Conservation (phyloP, 73 alveolate genomes). For the Breviolum minutum region DNA sequence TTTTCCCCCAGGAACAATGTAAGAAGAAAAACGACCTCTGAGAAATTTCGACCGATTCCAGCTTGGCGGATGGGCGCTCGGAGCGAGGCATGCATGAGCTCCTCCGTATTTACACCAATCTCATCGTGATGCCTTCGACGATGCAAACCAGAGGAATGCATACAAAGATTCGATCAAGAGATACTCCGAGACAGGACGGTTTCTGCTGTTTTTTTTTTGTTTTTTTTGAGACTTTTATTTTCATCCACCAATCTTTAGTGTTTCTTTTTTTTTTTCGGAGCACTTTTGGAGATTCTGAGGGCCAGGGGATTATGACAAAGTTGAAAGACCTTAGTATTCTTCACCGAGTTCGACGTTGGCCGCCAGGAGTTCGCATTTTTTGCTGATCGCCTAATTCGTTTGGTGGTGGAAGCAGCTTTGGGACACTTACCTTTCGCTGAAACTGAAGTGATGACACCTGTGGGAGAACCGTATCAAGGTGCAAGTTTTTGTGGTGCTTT, state of each 20-base stretch:
- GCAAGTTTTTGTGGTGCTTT: not conserved
- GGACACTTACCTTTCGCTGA: slow-evolving; percentile 52
- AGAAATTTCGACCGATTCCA: no score
- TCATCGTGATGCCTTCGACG: slow-evolving; percentile 5
- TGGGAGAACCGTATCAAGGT: not conserved
- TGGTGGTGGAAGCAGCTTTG: slow-evolving; percentile 39
- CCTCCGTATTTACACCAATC: not conserved
- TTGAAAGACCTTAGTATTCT: not conserved
- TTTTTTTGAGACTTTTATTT: no score
- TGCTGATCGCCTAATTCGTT: slow-evolving; percentile 71
- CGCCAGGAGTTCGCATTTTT: slow-evolving; percentile 67
- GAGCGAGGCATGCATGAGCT: not conserved
- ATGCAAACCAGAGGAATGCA: slow-evolving; percentile 80
- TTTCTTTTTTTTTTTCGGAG: no score
- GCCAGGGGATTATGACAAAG: not conserved
- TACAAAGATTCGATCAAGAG: slow-evolving; percentile 70
- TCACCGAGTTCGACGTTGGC: no score
- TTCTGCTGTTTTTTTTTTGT: not conserved
- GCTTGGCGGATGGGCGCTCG: no score
- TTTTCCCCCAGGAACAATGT: not conserved
- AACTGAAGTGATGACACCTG: slow-evolving; percentile 63
- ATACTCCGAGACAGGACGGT: slow-evolving; percentile 19
- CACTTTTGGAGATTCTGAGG: no score
- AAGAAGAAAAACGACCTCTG: not conserved
- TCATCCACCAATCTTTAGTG: no score